phyloP scores from a whole-genome alignment of 2,329 filamentous ascomycete species.

The Calonectria pseudoturangicola region DNA sequence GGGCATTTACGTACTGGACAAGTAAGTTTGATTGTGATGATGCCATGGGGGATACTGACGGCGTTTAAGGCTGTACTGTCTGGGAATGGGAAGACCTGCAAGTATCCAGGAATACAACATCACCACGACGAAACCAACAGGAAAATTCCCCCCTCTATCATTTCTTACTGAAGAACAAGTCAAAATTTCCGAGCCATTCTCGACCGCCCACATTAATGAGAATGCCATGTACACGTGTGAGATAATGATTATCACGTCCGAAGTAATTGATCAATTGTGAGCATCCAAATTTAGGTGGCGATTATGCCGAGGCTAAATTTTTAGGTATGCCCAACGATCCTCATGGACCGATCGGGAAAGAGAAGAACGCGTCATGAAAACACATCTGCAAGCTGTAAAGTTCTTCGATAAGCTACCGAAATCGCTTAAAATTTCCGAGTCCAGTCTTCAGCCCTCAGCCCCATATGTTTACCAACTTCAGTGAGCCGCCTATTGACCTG shows the following conservation, averaged over 20 bases:
- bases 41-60: not conserved
- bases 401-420: constrained; percentile 31
- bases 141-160: not conserved
- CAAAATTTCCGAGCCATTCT: constrained; percentile 28
- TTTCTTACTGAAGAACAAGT: constrained; percentile 21
- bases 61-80: constrained; percentile 12
- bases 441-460: constrained; percentile 28
- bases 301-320: not conserved
- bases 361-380: constrained; percentile 32
- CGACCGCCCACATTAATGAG: constrained; percentile 38
- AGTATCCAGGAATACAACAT: constrained; percentile 38
- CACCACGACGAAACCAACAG: constrained; percentile 28
- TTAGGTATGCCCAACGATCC: constrained; percentile 30
- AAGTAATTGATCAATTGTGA: constrained; percentile 40
- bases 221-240: constrained; percentile 37
- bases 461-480: constrained; percentile 37
- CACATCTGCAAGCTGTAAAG: constrained; percentile 23
- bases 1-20: constrained; percentile 35
- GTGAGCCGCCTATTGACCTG: constrained; percentile 16
- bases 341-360: constrained; percentile 26
- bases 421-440: constrained; percentile 36
- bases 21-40: not conserved
- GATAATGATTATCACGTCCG: constrained; percentile 37
- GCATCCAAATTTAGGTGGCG: not conserved
- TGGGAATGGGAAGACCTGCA: constrained; percentile 32